Base-by-base conservation (phyloP, 345 rosid species). In the Toxicodendron radicans region DNA sequence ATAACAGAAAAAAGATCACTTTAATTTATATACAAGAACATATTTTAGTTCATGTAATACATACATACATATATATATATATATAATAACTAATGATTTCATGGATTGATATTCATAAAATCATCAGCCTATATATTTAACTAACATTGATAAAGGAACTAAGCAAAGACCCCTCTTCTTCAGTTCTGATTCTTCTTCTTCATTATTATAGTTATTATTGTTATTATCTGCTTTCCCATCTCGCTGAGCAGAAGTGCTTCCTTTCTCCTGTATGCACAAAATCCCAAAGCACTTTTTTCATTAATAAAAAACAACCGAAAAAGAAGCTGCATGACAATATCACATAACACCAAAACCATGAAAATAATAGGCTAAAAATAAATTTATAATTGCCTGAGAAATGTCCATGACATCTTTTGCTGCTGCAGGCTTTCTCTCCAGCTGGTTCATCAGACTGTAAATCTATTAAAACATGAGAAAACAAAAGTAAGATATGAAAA, bases 151-250 rank as follows among this genome's bases (percentile, higher is more conserved):
- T 78, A 89, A 17, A 38, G 97, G 91, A 75, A 86, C 93, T 70
- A 91, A 79, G 82, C 93, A 84, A 45, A 87, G 89, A 48, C 92
- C 92, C 76, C 75, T 87, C 64, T 83, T 86, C 90, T 87, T 83
- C 83, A 91, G 75, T 78, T 85, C 88, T 27, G 83, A 76, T 23
- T 59, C 83, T 18, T 38, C 43, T 38, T 38, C 43, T 38, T 5
- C 43, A 5, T 38, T 38, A 38, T 38, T 38, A 38, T 6, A 5
- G 9, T 43, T 46, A 5, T 12, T 16, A 48, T 51, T 46, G 3
- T 59, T 35, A 14, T 30, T 41, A 14, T 62, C 45, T 14, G 6
- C 1, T 51, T 6, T 51, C 5, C 7, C 54, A 51, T 51, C 54
- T 51, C 16, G 16, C 54, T 51, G 18, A 51, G 54, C 54, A 51